Base-by-base conservation (phyloP, 352 stramenopile genomes). In the Globisporangium recalcitrans region DNA sequence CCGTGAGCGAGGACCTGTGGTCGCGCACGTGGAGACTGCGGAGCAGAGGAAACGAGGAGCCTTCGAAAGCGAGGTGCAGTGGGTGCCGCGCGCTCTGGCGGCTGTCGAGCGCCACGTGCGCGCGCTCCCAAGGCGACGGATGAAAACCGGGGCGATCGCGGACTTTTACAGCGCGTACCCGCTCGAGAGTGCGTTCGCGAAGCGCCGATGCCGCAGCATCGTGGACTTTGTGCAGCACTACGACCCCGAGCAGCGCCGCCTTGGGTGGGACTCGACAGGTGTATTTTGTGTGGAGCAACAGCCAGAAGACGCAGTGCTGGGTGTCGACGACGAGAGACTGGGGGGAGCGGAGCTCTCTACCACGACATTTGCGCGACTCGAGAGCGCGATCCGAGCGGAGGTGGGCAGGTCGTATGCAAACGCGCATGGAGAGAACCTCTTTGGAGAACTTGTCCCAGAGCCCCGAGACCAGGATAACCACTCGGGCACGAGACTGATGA, bases 171-270 rank as follows among this genome's bases (percentile, higher is more conserved):
- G 9, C 29, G 51, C 29, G 32, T 55, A 47, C n/a, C 51, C 52
- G 10, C 26, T 47, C 27, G 60, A 65, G 52, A 60, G 51, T 10
- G 60, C 52, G 31, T 65, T 65, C 60, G 56, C 60, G 60, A 65
- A 60, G 60, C 60, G 52, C 52, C 60, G 60, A 10, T 60, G 60
- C 21, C 31, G 32, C 2, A 46, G 60, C 27, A 44, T 60, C 31
- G 21, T 59, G 22, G 60, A 49, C 2, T 65, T 65, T 46, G 38
- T 55, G 0, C 51, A 27, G 22, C 60, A 55, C 4, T 65, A 65
- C 38, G 60, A 56, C 42, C 22, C 52, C 14, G 8, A 38, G 21
- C 29, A 60, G 40, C 60, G 24, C 10, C 22, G 40, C 4, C 9
- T 65, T 6, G 16, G 31, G 9, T 52, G 31, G 27, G 29, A 65